A percentile compares a stretch with the other conserved stretches of the same genome.
These are phyloP conservation scores for Sparassis latifolia DNA, from an alignment of 1,284 basidiomycete genomes.

Conservation along the genomic window DNA sequence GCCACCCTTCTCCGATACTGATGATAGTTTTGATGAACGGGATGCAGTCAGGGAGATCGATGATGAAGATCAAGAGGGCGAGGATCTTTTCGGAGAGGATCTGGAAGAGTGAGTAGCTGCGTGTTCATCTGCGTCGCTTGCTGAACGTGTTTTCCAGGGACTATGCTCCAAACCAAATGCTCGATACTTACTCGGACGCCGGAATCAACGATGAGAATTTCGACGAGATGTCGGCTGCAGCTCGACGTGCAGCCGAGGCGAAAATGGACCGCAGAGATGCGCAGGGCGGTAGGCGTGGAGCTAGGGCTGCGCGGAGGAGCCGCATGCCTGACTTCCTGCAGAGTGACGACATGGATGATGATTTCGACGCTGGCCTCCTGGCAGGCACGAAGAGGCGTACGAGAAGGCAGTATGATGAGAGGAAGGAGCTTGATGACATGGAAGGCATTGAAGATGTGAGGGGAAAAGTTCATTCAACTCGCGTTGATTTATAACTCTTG, in stretches of 20 bases:
- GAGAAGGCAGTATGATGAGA: constrained; percentile 84
- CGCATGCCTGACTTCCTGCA: constrained; percentile 84
- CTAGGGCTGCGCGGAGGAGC: constrained; percentile 67
- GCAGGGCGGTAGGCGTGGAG: constrained; percentile 54
- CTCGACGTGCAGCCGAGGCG: constrained; percentile 81
- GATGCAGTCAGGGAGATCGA: constrained; percentile 69
- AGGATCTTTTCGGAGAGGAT: constrained; percentile 88
- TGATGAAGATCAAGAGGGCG: constrained; percentile 78
- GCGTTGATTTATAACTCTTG: constrained; percentile 1
- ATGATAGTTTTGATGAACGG: constrained; percentile 73
- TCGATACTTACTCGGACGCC: constrained; percentile 85
- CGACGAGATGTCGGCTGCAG: constrained; percentile 66
- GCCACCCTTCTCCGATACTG: constrained; percentile 81
- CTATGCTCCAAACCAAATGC: constrained; percentile 75
- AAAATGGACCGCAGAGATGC: constrained; percentile 89
- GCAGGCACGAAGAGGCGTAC: constrained; percentile 73
- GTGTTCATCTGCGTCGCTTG: background rate
- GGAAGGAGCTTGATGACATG: constrained; percentile 78
- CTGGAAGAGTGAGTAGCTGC: constrained; percentile 58
- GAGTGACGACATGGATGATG: constrained; percentile 45
- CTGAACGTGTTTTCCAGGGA: constrained; percentile 48
- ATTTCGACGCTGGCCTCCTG: constrained; percentile 35
- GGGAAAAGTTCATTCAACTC: constrained; percentile 4
- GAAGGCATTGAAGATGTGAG: constrained; percentile 79
- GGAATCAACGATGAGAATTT: constrained; percentile 84